These are phyloP conservation scores for Zhuliangozyma parablackwelliae DNA, from an alignment of 1,139 yeast species.

Conservation along the genomic window DNA sequence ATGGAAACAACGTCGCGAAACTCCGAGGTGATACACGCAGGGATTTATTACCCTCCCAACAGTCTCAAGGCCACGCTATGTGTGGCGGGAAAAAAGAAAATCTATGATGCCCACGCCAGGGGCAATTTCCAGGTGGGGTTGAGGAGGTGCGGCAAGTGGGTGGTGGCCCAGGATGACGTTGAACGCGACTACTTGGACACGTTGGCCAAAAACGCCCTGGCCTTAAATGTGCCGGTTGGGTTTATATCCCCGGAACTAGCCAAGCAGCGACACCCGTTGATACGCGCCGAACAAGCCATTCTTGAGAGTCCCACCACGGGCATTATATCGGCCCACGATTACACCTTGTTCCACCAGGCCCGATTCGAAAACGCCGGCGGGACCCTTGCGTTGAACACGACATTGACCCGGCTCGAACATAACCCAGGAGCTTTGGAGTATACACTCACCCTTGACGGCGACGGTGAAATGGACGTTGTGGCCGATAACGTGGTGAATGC, in stretches of 20 bases:
- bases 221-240: constrained; percentile 55
- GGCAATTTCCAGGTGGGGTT: constrained; percentile 48
- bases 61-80: constrained; percentile 68
- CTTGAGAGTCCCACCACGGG: constrained; percentile 84
- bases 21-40: constrained; percentile 92
- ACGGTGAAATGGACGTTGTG: constrained; percentile 38
- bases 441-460: constrained; percentile 23
- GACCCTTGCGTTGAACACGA: constrained; percentile 60
- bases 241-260: constrained; percentile 47
- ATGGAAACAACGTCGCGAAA: constrained; percentile 82
- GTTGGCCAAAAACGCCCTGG: constrained; percentile 49
- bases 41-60: constrained; percentile 70
- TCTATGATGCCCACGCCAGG: constrained; percentile 41
- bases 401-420: constrained; percentile 44
- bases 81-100: constrained; percentile 63
- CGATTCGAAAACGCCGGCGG: constrained; percentile 54
- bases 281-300: constrained; percentile 57
- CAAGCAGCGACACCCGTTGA: constrained; percentile 54
- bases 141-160: constrained; percentile 76
- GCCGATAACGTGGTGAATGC: constrained; percentile 64
- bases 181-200: constrained; percentile 58
- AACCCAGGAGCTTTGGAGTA: constrained; percentile 18
- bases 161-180: constrained; percentile 71
- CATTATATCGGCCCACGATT: constrained; percentile 75
- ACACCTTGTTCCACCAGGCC: constrained; percentile 56